Percentiles rank a stretch among this genome's conserved stretches.
phyloP scores from a whole-genome alignment of 2,329 filamentous ascomycete genomes.

The Fusarium sulawesiense region DNA sequence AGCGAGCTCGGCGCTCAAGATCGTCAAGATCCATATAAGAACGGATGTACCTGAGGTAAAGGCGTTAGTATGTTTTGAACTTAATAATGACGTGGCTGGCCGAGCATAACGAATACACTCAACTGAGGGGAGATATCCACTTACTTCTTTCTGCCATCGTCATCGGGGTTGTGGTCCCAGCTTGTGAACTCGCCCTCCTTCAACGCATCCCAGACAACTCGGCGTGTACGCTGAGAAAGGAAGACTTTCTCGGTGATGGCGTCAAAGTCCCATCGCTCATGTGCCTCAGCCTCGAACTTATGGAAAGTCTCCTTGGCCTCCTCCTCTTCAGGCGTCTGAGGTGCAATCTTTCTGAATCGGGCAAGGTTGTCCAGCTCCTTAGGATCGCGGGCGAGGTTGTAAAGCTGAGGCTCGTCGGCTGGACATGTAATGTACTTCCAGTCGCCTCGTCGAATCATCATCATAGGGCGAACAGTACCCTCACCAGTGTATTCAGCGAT shows the following conservation, averaged over 20 bases:
- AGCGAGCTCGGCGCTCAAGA: conserved; percentile 80
- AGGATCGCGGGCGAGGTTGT: conserved; percentile 80
- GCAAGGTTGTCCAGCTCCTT: conserved; percentile 80
- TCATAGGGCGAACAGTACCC: conserved; percentile 86
- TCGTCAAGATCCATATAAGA: conserved; percentile 84
- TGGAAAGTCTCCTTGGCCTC: conserved; percentile 64
- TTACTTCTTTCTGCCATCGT: conserved; percentile 75
- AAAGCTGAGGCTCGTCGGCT: conserved; percentile 85
- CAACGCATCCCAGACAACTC: conserved; percentile 83
- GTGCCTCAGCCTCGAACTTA: conserved; percentile 79
- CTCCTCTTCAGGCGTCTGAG: conserved; percentile 57
- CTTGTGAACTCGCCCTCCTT: conserved; percentile 79
- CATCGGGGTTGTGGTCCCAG: conserved; percentile 86
- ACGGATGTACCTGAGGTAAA: conserved; percentile 78
- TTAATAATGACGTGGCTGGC: conserved; percentile 19
- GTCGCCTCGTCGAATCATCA: conserved; percentile 90
- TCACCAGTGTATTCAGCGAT: conserved; percentile 96
- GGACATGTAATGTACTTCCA: conserved; percentile 95
- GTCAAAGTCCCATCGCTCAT: conserved; percentile 82
- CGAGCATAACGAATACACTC: conserved; percentile 18
- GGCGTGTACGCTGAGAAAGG: conserved; percentile 80
- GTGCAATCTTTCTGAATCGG: conserved; percentile 55
- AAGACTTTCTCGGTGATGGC: conserved; percentile 80
- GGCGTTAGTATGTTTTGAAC: conserved; percentile 48
- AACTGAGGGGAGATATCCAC: conserved; percentile 41